Base-by-base conservation (phyloP, 2,329 filamentous ascomycete species). In the Keithomyces neogunnii region DNA sequence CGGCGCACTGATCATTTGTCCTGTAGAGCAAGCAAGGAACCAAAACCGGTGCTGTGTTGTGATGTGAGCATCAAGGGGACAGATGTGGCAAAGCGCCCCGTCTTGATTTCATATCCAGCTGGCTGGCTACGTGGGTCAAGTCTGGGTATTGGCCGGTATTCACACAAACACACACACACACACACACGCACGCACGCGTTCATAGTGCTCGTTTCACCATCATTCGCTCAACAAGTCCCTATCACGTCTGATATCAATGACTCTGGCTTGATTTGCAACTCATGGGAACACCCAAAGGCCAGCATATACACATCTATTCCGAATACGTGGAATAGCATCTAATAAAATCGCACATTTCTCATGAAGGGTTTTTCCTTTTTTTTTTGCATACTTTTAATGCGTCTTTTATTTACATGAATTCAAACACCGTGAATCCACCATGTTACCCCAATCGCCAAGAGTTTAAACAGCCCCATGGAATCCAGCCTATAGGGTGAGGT, bases 21-120 rank as follows among this genome's bases (percentile, higher is more conserved):
- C 8, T 13, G n/a, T 49, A 78, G 75, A 74, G 68, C 72, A 85
- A 76, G 85, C 85, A 64, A 89, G 89, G 77, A 88, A 88, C 72
- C 84, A 88, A 67, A 89, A 89, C 71, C 86, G 83, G 29, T 89
- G 86, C 78, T 88, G 85, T 65, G 62, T 81, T 53, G 63, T 87
- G 61, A 87, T 87, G 82, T 88, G 79, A 64, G 3, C 28, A 36
- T 30, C 1, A 19, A 28, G 26, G 29, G 26, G 26, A 26, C 32
- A 19, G 19, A 19, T 19, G 19, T 19, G 10, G 30, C 19, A 8
- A 44, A 8, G 26, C 3, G 32, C 10, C n/a, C n/a, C 3, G 38
- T 5, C 11, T 26, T n/a, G 9, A 39, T 51, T 46, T 19, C 28
- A 5, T 39, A 36, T 40, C 33, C 13, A 47, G 40, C 28, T 36